Evolutionary conservation across 2,329 filamentous ascomycete genomes (phyloP).

Genomic region (Microcera coccophila): DNA sequence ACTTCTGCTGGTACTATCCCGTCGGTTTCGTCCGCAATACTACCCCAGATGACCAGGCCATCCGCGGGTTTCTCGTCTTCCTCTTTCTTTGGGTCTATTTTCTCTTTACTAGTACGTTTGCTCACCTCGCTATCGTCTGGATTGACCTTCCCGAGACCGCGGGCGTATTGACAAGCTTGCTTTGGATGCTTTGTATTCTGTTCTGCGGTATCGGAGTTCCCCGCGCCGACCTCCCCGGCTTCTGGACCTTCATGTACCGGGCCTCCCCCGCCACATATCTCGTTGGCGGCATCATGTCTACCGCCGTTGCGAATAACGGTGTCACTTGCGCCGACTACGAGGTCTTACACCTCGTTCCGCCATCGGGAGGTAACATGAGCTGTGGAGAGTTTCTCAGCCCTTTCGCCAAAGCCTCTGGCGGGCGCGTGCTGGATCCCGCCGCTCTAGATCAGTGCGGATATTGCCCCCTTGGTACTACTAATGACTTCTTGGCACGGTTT

Average conservation of each 20-base stretch:
- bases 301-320: constrained; percentile 55
- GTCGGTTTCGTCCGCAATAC: constrained; percentile 59
- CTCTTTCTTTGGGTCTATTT: constrained; percentile 59
- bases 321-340: constrained; percentile 68
- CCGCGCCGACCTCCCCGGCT: constrained; percentile 41
- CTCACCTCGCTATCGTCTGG: constrained; percentile 58
- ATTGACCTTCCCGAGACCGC: constrained; percentile 58
- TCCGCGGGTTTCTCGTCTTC: constrained; percentile 57
- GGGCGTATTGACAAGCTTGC: constrained; percentile 58
- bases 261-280: constrained; percentile 70
- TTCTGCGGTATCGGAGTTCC: constrained; percentile 51
- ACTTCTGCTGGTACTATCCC: constrained; percentile 63
- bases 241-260: constrained; percentile 59
- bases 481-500: constrained; percentile 48
- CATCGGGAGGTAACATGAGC: constrained; percentile 44
- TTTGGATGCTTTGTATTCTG: constrained; percentile 57
- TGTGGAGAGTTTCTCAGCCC: constrained; percentile 57
- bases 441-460: constrained; percentile 52
- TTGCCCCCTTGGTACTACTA: constrained; percentile 51
- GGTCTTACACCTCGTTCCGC: constrained; percentile 60
- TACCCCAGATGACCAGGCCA: constrained; percentile 35
- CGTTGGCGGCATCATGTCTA: constrained; percentile 59
- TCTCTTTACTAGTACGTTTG: constrained; percentile 61
- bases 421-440: constrained; percentile 48
- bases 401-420: constrained; percentile 49